Conservation (phyloP, 2,329 filamentous ascomycete genomes). For the Pseudonectria foliicola region DNA sequence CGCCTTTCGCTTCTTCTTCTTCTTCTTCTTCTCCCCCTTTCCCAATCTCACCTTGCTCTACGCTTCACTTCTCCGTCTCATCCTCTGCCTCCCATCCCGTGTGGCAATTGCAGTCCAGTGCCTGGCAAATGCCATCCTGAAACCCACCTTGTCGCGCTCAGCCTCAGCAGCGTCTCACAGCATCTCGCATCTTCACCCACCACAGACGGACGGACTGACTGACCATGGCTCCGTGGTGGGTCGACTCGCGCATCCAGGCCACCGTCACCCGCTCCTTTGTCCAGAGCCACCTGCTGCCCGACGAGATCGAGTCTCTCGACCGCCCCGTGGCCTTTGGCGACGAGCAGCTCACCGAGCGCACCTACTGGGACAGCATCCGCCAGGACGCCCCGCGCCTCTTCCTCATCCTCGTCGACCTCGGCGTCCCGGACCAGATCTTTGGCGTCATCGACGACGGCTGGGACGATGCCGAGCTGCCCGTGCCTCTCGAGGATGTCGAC, state of each 20-base stretch:
- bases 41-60: too few relatives aligned
- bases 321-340: slow-evolving; percentile 56
- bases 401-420: slow-evolving; percentile 62
- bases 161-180: neutral
- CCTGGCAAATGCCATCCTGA: neutral
- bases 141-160: neutral
- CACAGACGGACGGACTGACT: slow-evolving; percentile 7
- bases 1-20: too few relatives aligned
- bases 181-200: neutral
- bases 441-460: slow-evolving; percentile 67
- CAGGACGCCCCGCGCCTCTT: slow-evolving; percentile 63
- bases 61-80: too few relatives aligned
- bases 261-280: slow-evolving; percentile 65
- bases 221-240: slow-evolving; percentile 56
- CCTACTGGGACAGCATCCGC: slow-evolving; percentile 73
- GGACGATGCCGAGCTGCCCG: slow-evolving; percentile 69
- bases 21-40: too few relatives aligned
- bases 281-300: slow-evolving; percentile 53
- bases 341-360: slow-evolving; percentile 61
- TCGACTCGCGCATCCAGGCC: slow-evolving; percentile 58
- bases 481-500: slow-evolving; percentile 58
- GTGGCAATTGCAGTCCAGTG: too few relatives aligned
- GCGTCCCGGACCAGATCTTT: slow-evolving; percentile 67
- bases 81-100: too few relatives aligned
- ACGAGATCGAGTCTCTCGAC: slow-evolving; percentile 57